Evolutionary conservation across 139 green algal species (phyloP).

Genomic region (Yamagishiella unicocca): DNA sequence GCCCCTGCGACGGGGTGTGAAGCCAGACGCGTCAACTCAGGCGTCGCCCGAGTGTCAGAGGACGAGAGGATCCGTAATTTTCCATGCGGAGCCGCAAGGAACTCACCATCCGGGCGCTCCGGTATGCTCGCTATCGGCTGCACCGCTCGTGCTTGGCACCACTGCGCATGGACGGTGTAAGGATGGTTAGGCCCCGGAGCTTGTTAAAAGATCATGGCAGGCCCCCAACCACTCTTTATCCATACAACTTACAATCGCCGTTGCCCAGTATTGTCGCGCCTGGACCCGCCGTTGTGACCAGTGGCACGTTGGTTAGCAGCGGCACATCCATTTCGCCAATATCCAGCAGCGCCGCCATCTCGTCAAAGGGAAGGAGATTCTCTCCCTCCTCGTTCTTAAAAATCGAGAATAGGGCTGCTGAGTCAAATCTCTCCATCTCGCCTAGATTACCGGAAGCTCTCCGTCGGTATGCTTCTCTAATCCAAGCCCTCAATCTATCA

Average conservation of each 20-base stretch:
- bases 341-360: constrained; percentile 13
- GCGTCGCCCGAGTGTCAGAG: too few relatives aligned
- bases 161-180: too few relatives aligned
- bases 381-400: constrained; percentile 32
- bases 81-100: too few relatives aligned
- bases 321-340: not conserved
- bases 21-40: too few relatives aligned
- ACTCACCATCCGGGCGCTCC: constrained; percentile 10
- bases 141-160: not conserved
- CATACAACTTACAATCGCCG: not conserved
- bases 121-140: not conserved
- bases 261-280: not conserved
- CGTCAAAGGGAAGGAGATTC: constrained; percentile 18
- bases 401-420: not conserved
- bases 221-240: too few relatives aligned
- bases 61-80: too few relatives aligned
- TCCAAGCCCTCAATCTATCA: too few relatives aligned
- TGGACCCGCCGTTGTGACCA: not conserved
- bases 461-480: too few relatives aligned
- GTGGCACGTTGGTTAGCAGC: not conserved
- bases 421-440: constrained; percentile 17
- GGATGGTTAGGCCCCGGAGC: too few relatives aligned
- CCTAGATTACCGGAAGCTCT: too few relatives aligned
- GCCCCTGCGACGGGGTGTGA: not conserved
- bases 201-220: too few relatives aligned